Percentiles rank a stretch among this genome's conserved stretches.
phyloP scores from a whole-genome alignment of 2,329 filamentous ascomycete genomes.

The Helotiales sp. region DNA sequence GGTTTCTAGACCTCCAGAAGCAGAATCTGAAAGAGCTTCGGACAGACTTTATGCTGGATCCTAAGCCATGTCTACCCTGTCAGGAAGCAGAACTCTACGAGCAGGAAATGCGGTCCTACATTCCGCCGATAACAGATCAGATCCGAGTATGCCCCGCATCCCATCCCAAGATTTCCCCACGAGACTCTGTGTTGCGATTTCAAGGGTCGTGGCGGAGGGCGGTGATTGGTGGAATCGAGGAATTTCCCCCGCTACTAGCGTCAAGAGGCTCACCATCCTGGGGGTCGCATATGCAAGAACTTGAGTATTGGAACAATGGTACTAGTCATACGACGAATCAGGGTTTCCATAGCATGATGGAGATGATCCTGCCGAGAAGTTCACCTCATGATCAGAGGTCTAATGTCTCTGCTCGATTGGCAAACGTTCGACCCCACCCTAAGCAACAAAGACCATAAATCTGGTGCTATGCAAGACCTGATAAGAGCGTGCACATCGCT shows the following conservation, averaged over 20 bases:
- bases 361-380: neutral
- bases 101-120: constrained; percentile 11
- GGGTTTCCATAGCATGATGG: neutral
- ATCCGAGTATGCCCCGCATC: constrained; percentile 6
- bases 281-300: neutral
- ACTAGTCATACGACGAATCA: neutral
- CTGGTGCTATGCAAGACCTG: neutral
- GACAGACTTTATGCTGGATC: constrained; percentile 4
- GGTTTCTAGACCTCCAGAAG: neutral
- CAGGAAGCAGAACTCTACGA: neutral
- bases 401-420: neutral
- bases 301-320: neutral
- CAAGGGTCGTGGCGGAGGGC: neutral
- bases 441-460: neutral
- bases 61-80: neutral
- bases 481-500: neutral
- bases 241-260: neutral
- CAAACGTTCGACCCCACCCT: neutral
- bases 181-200: neutral
- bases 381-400: neutral
- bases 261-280: neutral
- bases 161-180: constrained; percentile 9
- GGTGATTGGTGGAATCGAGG: constrained; percentile 14
- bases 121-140: constrained; percentile 2
- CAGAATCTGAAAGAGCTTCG: neutral